These are phyloP conservation scores for Apiospora malaysiana DNA, from an alignment of 2,329 filamentous ascomycete species.

Conservation along the genomic window DNA sequence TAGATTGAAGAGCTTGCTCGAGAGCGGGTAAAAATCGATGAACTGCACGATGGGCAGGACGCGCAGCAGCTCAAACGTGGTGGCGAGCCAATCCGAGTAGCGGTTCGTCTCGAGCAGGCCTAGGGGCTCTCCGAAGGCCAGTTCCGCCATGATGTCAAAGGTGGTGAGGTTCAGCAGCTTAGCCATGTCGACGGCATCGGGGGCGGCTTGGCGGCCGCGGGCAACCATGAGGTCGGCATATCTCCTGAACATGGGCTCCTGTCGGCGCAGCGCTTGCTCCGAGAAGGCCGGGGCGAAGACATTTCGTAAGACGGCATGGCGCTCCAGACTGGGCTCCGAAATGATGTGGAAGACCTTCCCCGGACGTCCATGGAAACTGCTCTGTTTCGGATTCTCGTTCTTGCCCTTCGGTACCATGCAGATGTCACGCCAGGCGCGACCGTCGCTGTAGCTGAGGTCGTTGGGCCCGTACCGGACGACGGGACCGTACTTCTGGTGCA, in stretches of 20 bases:
- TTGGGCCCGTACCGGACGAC: constrained; percentile 30
- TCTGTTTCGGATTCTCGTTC: constrained; percentile 1
- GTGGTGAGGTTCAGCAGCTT: constrained; percentile 31
- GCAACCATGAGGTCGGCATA: constrained; percentile 37
- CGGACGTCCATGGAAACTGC: background rate
- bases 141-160: constrained; percentile 33
- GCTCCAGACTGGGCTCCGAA: constrained; percentile 27
- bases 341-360: constrained; percentile 29
- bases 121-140: constrained; percentile 31
- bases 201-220: constrained; percentile 23
- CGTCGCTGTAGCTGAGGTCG: constrained; percentile 31
- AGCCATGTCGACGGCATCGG: constrained; percentile 31
- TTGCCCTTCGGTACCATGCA: constrained; percentile 26
- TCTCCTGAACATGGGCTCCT: constrained; percentile 39
- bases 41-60: constrained; percentile 29
- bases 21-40: constrained; percentile 30
- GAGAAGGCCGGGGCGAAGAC: background rate
- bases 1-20: constrained; percentile 27
- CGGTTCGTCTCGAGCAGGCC: constrained; percentile 29
- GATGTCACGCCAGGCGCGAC: constrained; percentile 32
- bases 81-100: constrained; percentile 32
- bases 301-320: constrained; percentile 21
- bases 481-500: constrained; percentile 32
- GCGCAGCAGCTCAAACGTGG: constrained; percentile 33
- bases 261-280: constrained; percentile 37